Conservation (phyloP, 768 basidiomycete species). For the Lepiota subincarnata region DNA sequence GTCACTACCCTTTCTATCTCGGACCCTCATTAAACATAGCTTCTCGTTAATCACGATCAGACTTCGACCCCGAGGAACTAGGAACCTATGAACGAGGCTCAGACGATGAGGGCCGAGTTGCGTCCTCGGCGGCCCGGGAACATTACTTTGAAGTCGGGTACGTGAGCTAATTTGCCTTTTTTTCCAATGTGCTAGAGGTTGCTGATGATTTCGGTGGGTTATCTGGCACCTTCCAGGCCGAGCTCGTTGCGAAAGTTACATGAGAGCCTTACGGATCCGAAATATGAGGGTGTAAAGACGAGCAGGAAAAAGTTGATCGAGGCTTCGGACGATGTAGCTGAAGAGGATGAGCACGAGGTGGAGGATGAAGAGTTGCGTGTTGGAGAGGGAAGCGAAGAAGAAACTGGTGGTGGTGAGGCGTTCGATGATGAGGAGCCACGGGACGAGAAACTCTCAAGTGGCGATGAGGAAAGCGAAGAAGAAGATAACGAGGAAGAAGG, state of each 20-base stretch:
- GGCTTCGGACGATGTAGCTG: slow-evolving; percentile 30
- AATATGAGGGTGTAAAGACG: slow-evolving; percentile 70
- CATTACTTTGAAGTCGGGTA: slow-evolving; percentile 85
- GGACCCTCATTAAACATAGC: no score
- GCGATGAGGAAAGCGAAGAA: slow-evolving; percentile 19
- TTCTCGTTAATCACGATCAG: slow-evolving; percentile 27
- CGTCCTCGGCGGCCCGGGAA: slow-evolving; percentile 44
- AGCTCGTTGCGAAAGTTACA: slow-evolving; percentile 65
- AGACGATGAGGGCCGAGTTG: slow-evolving; percentile 37
- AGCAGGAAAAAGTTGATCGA: slow-evolving; percentile 57
- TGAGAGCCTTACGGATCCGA: slow-evolving; percentile 66
- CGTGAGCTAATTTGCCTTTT: slow-evolving; percentile 35
- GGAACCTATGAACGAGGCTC: slow-evolving; percentile 41
- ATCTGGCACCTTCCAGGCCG: slow-evolving; percentile 40
- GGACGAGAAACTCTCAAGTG: slow-evolving; percentile 16
- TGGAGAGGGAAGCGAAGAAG: slow-evolving; percentile 16
- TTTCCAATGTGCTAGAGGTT: neutral
- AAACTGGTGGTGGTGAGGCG: slow-evolving; percentile 28
- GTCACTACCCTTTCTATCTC: no score
- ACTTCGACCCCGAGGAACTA: slow-evolving; percentile 73
- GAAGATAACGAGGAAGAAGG: slow-evolving; percentile 20
- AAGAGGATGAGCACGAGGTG: slow-evolving; percentile 23
- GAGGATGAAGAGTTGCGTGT: slow-evolving; percentile 16
- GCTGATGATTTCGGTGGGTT: neutral
- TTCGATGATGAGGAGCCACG: slow-evolving; percentile 22